Base-by-base conservation (phyloP, 768 basidiomycete genomes). In the Rhodocollybia butyracea region DNA sequence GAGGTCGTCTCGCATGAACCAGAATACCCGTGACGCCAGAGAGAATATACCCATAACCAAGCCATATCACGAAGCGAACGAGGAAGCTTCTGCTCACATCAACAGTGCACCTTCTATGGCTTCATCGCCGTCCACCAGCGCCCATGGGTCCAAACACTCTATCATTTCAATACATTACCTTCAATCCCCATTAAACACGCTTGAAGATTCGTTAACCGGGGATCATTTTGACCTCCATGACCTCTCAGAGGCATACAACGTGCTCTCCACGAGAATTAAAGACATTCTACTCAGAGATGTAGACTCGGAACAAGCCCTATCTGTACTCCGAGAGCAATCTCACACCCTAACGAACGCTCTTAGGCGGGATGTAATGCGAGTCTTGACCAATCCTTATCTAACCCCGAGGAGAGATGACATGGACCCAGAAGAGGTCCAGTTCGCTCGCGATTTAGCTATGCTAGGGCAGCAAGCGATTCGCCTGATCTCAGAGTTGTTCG, bases 211-310 rank as follows among this genome's bases (percentile, higher is more conserved):
- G 3, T 59, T 75, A 24, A 64, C 69, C n/a, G 70, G 54, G 36
- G 65, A 71, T 32, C 62, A 65, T 30, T 66, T 80, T n/a, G 72
- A 78, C 1, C 55, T 71, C 26, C 81, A 83, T 60, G 83, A 85
- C 65, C 68, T 88, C 56, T 69, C 77, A 38, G 85, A 89, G 63
- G 84, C 86, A 11, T 88, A 88, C 61, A 72, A 68, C 59, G 71
- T 75, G 0, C 71, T 88, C 40, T 75, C 76, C 0, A 65, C 66
- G 27, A 75, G 80, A 26, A 67, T 86, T 53, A 71, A 72, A 32
- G 51, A 30, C 12, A 57, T 64, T 30, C 61, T 65, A 26, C 55
- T 60, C 27, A 30, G 38, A 13, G 57, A 71, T 19, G 27, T 66
- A 19, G 56, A 42, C 10, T 42, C 34, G 3, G 54, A 61, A 6